Conservation (phyloP, 352 stramenopile genomes). For the Globisporangium parvum region DNA sequence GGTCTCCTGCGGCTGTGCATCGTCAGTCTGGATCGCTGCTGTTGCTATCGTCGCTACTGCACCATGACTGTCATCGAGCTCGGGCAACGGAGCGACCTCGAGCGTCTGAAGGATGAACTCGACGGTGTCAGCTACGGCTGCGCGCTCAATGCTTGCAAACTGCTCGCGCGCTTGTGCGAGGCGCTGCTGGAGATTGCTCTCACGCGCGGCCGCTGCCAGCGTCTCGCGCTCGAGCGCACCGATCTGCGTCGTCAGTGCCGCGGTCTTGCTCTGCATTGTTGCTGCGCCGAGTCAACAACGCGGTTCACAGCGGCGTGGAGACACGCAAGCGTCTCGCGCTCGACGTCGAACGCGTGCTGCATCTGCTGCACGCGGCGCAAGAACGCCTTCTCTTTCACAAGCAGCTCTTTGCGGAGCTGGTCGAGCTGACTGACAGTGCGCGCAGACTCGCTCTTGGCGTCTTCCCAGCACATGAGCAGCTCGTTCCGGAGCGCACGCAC, state of each 20-base stretch:
- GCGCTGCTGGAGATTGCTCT: conserved; percentile 25
- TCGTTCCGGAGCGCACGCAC: conserved; percentile 22
- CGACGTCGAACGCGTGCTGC: conserved; percentile 7
- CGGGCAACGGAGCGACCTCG: conserved; percentile 12
- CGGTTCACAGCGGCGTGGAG: conserved; percentile 34
- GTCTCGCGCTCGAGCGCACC: conserved; percentile 23
- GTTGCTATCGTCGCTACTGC: background rate
- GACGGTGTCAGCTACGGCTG: conserved; percentile 37
- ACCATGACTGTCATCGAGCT: background rate
- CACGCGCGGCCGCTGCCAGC: conserved; percentile 16
- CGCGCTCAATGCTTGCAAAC: conserved; percentile 30
- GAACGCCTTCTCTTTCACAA: conserved; percentile 20
- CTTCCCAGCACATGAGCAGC: conserved; percentile 38
- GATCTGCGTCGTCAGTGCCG: conserved; percentile 31
- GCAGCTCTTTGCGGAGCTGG: conserved; percentile 11
- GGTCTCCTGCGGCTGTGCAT: background rate
- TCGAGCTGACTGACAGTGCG: conserved; percentile 3
- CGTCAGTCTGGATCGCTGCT: conserved; percentile 9
- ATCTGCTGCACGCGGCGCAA: conserved; percentile 9
- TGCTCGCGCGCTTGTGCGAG: conserved; percentile 21
- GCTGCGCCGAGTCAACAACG: conserved; percentile 38
- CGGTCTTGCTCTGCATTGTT: conserved; percentile 14
- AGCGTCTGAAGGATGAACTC: conserved; percentile 35
- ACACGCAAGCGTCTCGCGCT: conserved; percentile 22
- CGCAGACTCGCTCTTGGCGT: conserved; percentile 16